Conservation (phyloP, 2,329 filamentous ascomycete species). For the Aspergillus ruber region DNA sequence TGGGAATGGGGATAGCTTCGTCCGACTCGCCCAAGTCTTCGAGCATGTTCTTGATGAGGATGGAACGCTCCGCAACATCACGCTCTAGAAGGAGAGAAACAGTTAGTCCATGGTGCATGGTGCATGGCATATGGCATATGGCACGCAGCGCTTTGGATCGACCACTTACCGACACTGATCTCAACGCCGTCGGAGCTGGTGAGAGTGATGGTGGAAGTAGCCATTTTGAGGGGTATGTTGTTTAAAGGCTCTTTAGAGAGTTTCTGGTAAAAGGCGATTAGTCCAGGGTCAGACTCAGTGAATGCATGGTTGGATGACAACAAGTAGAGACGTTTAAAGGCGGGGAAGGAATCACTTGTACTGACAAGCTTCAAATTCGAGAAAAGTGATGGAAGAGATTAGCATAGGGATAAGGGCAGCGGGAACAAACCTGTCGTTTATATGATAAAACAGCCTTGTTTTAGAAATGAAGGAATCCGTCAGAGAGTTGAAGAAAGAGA, state of each 20-base stretch:
- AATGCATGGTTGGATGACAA: not conserved
- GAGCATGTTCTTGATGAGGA: constrained; percentile 97
- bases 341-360: not conserved
- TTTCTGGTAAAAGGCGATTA: not conserved
- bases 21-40: constrained; percentile 72
- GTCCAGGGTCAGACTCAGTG: not conserved
- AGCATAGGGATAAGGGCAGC: not conserved
- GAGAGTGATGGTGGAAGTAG: constrained; percentile 6
- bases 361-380: not conserved
- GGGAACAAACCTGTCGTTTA: not conserved
- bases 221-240: not conserved
- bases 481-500: not conserved
- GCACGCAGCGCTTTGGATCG: not conserved
- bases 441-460: too few species aligned
- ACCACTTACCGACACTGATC: constrained; percentile 45
- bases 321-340: not conserved
- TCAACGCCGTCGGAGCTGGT: constrained; percentile 25
- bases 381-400: not conserved
- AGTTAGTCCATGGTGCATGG: constrained; percentile 6
- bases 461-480: not conserved
- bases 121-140: not conserved
- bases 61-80: constrained; percentile 78
- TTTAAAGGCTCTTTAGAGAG: not conserved
- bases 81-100: constrained; percentile 54
- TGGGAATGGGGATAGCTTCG: constrained; percentile 66